A percentile compares a stretch with the other conserved stretches of the same genome.
phyloP scores from a whole-genome alignment of 805 yeast genomes.

The Candida chilensis region DNA sequence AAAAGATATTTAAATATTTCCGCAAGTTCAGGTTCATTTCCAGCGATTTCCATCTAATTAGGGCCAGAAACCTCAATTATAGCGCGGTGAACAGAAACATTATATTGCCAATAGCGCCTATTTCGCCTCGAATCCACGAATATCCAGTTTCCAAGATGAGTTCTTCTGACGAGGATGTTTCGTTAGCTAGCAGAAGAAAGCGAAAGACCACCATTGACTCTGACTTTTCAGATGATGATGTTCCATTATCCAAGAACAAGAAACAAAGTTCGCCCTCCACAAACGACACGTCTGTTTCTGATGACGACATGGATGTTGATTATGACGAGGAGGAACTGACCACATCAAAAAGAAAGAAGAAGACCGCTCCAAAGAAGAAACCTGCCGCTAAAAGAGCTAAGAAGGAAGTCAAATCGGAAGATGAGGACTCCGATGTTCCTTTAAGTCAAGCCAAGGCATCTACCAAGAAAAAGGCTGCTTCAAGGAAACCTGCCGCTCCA shows the following conservation, averaged over 20 bases:
- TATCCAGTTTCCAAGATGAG: constrained; percentile 7
- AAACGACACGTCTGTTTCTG: constrained; percentile 7
- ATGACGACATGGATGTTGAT: constrained; percentile 7
- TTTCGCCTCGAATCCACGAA: too few species aligned
- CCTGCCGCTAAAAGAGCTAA: constrained; percentile 3
- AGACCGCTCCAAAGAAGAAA: constrained; percentile 2
- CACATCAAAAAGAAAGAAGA: constrained; percentile 1
- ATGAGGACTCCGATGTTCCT: constrained; percentile 3
- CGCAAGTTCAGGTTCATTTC: too few species aligned
- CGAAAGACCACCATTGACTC: not conserved
- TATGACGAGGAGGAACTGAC: constrained; percentile 2
- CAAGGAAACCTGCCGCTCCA: not conserved
- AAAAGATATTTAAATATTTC: too few species aligned
- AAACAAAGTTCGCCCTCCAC: constrained; percentile 1
- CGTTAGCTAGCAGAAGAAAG: constrained; percentile 4
- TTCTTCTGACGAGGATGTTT: constrained; percentile 20
- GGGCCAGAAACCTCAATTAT: too few species aligned
- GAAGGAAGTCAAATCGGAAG: constrained; percentile 2
- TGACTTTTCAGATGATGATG: constrained; percentile 8
- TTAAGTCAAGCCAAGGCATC: constrained; percentile 3
- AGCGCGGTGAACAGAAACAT: too few species aligned
- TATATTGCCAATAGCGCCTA: too few species aligned
- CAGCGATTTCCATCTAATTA: too few species aligned
- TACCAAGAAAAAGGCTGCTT: constrained; percentile 4
- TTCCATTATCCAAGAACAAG: constrained; percentile 7